Evolutionary conservation across 768 basidiomycete species (phyloP), one percentile per base, ranked within the genome.

Genomic region (Krasilnikovozyma curviuscula): DNA sequence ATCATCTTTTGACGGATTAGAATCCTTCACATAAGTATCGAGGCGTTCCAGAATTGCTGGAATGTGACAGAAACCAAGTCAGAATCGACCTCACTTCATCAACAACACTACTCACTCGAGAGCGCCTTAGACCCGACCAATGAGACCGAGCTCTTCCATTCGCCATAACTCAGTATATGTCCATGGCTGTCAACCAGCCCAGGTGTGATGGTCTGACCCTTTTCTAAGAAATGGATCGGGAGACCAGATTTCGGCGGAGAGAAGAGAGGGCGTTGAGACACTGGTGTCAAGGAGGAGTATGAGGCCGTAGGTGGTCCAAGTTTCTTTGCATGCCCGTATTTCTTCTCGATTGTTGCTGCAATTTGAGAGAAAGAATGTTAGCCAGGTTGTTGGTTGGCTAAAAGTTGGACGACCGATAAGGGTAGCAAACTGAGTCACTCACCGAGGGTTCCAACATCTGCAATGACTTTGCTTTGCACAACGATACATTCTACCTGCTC

Each of bases 21-120:
- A 35, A 35, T 38, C 60, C 32, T 76, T 74, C 0, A 79, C 74
- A 44, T 76, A 73, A 1, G 69, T 62, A 4, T 66, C 57, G 47
- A 85, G 71, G 53, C 79, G 78, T 1, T 62, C 54, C 48, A 86
- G 65, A 68, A 3, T 71, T 67, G 13, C 83, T 62, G 10, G 83
- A 70, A 43, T 83, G 83, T 81, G 52, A 21, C 19, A 21, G 25
- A 9, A 12, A 7, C 13, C 19, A 13, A 14, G 33, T 18, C 8
- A 28, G 32, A 7, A 39, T 1, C n/a, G n/a, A n/a, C n/a, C n/a
- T n/a, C n/a, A n/a, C n/a, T n/a, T n/a, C n/a, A n/a, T n/a, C n/a
- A n/a, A n/a, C n/a, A n/a, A n/a, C n/a, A n/a, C n/a, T n/a, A n/a
- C n/a, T n/a, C n/a, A n/a, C n/a, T n/a, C n/a, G n/a, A n/a, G n/a